Base-by-base conservation (phyloP, 2,329 filamentous ascomycete genomes). In the Penicillium palitans region DNA sequence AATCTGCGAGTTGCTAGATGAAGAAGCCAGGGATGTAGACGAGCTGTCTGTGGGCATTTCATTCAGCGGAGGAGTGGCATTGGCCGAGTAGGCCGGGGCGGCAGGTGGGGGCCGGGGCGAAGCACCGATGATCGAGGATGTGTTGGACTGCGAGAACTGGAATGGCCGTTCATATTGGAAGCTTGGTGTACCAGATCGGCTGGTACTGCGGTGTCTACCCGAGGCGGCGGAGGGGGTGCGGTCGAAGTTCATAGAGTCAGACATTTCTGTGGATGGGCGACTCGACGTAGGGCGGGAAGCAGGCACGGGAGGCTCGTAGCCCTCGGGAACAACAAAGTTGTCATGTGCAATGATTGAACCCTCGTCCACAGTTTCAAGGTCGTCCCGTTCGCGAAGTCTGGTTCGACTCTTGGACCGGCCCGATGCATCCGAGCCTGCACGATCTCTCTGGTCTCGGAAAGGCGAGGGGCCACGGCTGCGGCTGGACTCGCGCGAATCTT, bases 361-460 rank as follows among this genome's bases (percentile, higher is more conserved):
- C 67, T 83, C 81, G 3, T 75, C 71, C 70, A 83, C 78, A n/a
- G 80, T 77, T 59, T 80, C 79, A 3, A 83, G 68, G 63, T 85
- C 83, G 52, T 85, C 83, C 31, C 81, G 81, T 37, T 85, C 82
- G 29, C 80, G 79, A 58, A 80, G 77, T 45, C 79, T 74, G 44
- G 76, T 74, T 42, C 81, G 80, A 67, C 83, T 86, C 61, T 80
- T 80, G 8, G 83, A 85, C 29, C 83, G 80, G 29, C 78, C 79
- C 52, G 79, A 80, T 3, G 79, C 75, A 54, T 81, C 80, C 7
- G 84, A 86, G 61, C 78, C 81, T 6, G 84, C 84, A 50, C 84
- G 80, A 60, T 83, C 80, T 51, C 83, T 76, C 29, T 71, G 74
- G 21, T 74, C 74, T 49, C 71, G 72, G 62, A 72, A 72, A 58